phyloP scores from a whole-genome alignment of 1,284 basidiomycete genomes.

The Ganoderma leucocontextum region DNA sequence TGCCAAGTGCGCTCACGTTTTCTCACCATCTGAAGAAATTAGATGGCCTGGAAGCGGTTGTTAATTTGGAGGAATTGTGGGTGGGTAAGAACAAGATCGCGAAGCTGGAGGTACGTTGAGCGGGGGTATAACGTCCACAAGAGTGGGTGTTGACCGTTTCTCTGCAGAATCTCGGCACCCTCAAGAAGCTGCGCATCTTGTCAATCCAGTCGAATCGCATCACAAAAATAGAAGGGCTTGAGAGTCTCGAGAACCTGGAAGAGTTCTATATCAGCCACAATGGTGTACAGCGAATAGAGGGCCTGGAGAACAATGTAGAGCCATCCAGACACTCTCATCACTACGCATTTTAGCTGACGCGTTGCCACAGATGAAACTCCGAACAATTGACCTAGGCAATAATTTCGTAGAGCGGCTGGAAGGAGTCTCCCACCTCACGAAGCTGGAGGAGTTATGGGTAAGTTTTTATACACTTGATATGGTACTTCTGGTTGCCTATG shows the following conservation, averaged over 20 bases:
- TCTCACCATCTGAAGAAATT: constrained; percentile 67
- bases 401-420: constrained; percentile 87
- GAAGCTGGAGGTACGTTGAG: constrained; percentile 72
- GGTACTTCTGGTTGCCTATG: neutral
- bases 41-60: constrained; percentile 85
- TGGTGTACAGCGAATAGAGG: constrained; percentile 87
- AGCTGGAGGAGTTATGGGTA: constrained; percentile 95
- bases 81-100: constrained; percentile 97
- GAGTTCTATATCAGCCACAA: constrained; percentile 97
- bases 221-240: constrained; percentile 85
- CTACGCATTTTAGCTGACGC: neutral
- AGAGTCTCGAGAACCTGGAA: constrained; percentile 77
- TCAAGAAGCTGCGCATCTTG: constrained; percentile 82
- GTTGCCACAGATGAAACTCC: constrained; percentile 71
- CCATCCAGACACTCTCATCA: neutral
- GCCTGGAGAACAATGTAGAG: constrained; percentile 81
- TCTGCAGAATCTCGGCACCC: constrained; percentile 63
- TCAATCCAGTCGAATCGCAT: constrained; percentile 96
- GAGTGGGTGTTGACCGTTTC: constrained; percentile 20
- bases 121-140: neutral
- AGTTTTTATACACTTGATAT: constrained; percentile 34
- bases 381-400: constrained; percentile 88
- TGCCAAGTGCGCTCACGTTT: neutral
- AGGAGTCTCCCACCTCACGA: constrained; percentile 78
- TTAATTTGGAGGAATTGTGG: constrained; percentile 93